Base-by-base conservation (phyloP, 2,329 filamentous ascomycete species). In the Ophiosphaerella herpotricha region DNA sequence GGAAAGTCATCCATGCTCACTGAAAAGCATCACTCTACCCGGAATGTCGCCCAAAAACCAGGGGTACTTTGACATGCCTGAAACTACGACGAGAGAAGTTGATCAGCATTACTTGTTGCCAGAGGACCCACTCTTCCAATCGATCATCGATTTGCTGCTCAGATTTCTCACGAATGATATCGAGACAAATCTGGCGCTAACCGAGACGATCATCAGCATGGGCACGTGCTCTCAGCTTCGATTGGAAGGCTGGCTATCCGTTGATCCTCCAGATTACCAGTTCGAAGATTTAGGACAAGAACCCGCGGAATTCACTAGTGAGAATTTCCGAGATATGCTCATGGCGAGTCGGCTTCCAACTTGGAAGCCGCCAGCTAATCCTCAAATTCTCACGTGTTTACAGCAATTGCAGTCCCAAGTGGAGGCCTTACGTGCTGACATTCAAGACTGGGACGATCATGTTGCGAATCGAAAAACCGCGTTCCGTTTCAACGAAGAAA, bases 81-180 rank as follows among this genome's bases (percentile, higher is more conserved):
- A 75, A 12, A 56, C 81, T 81, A 46, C 80, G 79, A 1, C 83
- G 84, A 46, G 86, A 86, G 58, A 85, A 81, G 37, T 80, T 86
- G 32, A 78, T 86, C 39, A 84, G 83, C 68, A 84, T 48, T 70
- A 68, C 23, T 53, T 89, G 7, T 77, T 89, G 2, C 75, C 89
- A 8, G 86, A 88, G 40, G 83, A 85, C 59, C 75, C 78, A 7
- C 75, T 86, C 6, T 73, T 85, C 45, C 75, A 73, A 42, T 77
- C 78, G 16, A 62, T 86, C 14, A 53, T 80, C n/a, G 70, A 67
- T 37, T 80, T 93, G 7, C 74, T 99, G 9, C 82, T 87, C 38
- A 86, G 82, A 0, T 99, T 97, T 66, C 91, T 97, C 61, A 82
- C 90, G 5, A 99, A 99, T 63, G 87, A 91, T 2, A 86, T 97